Conservation (phyloP, 176 grass and related monocot genomes). For the Lolium rigidum region DNA sequence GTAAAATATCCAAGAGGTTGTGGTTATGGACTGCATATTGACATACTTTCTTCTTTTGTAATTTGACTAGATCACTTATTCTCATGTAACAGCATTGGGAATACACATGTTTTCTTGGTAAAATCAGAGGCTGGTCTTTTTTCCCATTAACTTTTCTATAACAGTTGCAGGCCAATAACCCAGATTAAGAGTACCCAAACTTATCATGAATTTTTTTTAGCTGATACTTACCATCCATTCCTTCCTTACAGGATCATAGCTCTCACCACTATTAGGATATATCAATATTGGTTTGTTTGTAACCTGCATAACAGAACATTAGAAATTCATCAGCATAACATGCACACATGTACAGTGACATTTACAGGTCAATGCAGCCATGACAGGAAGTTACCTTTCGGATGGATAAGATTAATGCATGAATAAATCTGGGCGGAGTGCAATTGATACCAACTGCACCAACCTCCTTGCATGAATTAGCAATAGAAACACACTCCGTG, state of each 20-base stretch:
- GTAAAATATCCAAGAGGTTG: constrained; percentile 27
- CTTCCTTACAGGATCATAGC: constrained; percentile 73
- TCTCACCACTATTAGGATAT: constrained; percentile 76
- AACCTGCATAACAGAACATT: constrained; percentile 40
- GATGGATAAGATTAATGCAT: constrained; percentile 69
- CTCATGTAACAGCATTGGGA: background rate
- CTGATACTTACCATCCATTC: constrained; percentile 70
- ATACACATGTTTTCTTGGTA: background rate
- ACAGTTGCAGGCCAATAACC: background rate
- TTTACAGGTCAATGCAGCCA: constrained; percentile 25
- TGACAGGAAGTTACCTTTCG: constrained; percentile 59
- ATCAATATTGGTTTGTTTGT: constrained; percentile 70
- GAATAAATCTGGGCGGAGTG: constrained; percentile 90
- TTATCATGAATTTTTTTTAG: background rate
- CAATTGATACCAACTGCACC: constrained; percentile 88
- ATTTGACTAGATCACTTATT: background rate
- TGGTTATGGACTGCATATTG: background rate
- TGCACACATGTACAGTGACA: background rate
- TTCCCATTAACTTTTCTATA: background rate
- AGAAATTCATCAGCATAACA: constrained; percentile 29
- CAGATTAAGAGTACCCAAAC: background rate
- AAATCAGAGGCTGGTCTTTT: background rate
- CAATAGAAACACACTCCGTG: constrained; percentile 68
- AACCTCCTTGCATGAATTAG: constrained; percentile 70
- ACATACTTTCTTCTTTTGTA: background rate